phyloP scores from a whole-genome alignment of 768 basidiomycete genomes.

The Pluteus cervinus region DNA sequence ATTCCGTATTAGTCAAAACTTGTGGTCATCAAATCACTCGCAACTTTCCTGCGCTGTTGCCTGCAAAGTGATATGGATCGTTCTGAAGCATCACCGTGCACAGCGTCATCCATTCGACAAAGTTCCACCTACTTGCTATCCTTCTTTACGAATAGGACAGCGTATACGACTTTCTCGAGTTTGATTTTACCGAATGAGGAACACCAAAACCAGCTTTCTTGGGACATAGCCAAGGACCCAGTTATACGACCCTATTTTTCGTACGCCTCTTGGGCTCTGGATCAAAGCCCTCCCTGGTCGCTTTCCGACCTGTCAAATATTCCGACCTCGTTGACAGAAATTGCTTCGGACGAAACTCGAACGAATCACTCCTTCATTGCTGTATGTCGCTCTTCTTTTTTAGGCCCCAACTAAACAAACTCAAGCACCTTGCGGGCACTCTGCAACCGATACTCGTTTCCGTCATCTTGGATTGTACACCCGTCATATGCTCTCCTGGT shows the following conservation, averaged over 20 bases:
- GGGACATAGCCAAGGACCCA: too few relatives aligned
- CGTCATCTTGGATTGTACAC: slow-evolving; percentile 84
- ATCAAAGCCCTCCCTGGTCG: slow-evolving; percentile 8
- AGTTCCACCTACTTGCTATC: neutral
- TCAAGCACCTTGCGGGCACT: slow-evolving; percentile 66
- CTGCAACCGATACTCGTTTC: slow-evolving; percentile 78
- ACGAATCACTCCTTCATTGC: slow-evolving; percentile 5
- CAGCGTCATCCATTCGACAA: slow-evolving; percentile 4
- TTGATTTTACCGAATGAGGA: too few relatives aligned
- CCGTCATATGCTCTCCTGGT: slow-evolving; percentile 70
- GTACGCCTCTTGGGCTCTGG: slow-evolving; percentile 14
- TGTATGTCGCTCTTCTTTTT: slow-evolving; percentile 3
- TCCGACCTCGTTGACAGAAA: slow-evolving; percentile 1
- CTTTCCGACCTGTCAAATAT: slow-evolving; percentile 10
- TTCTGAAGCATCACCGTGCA: slow-evolving; percentile 4
- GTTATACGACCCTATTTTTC: too few relatives aligned
- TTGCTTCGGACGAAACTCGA: neutral
- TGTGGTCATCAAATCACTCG: slow-evolving; percentile 66
- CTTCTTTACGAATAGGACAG: too few relatives aligned
- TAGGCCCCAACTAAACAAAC: too few relatives aligned
- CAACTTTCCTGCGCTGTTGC: slow-evolving; percentile 55
- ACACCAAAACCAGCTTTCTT: too few relatives aligned
- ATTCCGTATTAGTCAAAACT: slow-evolving; percentile 58
- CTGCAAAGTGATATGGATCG: slow-evolving; percentile 21
- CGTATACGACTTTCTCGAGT: too few relatives aligned